Evolutionary conservation across 2,329 filamentous ascomycete species (phyloP).

Genomic region (Colletotrichum musicola): DNA sequence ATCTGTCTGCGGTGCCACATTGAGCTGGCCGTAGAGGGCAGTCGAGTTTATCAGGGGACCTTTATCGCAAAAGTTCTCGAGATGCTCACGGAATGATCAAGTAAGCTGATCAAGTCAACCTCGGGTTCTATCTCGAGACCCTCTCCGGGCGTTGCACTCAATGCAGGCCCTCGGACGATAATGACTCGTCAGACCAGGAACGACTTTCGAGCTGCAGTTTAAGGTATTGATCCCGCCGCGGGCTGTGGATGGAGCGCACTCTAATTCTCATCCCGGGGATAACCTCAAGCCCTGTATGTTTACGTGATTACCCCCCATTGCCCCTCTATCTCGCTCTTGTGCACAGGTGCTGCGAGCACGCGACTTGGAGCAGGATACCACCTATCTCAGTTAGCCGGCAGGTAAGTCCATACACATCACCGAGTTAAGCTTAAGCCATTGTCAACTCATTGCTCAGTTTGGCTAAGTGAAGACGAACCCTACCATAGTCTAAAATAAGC

Average conservation of each 20-base stretch:
- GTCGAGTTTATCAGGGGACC: background rate
- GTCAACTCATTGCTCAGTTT: background rate
- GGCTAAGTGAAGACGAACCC: background rate
- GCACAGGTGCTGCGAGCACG: background rate
- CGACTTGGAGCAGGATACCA: background rate
- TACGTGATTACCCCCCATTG: constrained; percentile 1
- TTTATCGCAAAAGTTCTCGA: background rate
- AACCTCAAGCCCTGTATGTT: constrained; percentile 1
- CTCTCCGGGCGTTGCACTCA: background rate
- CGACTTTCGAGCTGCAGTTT: constrained; percentile 25
- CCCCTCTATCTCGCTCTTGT: background rate
- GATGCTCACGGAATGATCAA: no score
- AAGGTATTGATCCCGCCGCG: constrained; percentile 24
- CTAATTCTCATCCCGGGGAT: background rate
- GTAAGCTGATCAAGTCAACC: background rate
- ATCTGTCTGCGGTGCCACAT: background rate
- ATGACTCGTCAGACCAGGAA: constrained; percentile 12
- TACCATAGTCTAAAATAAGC: constrained; percentile 18
- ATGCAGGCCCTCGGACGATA: background rate
- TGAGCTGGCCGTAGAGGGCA: constrained; percentile 17
- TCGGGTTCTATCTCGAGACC: background rate
- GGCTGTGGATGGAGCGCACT: constrained; percentile 8
- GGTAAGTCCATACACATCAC: no score
- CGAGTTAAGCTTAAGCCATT: background rate
- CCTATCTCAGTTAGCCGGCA: no score